Percentiles rank a stretch among this genome's conserved stretches.
phyloP scores from a whole-genome alignment of 2,329 filamentous ascomycete species.

The Biscogniauxia marginata region DNA sequence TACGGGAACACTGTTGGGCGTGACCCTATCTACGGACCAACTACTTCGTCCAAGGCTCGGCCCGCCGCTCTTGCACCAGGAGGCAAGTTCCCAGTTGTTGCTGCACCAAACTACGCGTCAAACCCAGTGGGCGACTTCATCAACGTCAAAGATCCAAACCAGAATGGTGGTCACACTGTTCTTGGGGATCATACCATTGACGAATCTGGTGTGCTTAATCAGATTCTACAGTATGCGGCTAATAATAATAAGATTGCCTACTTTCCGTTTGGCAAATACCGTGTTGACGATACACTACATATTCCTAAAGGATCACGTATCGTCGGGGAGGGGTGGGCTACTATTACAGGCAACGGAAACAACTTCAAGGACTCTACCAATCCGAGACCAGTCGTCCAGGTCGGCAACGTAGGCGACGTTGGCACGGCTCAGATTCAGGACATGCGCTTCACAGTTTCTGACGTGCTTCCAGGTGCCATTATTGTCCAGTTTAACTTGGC shows the following conservation, averaged over 20 bases:
- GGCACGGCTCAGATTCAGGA: slow-evolving; percentile 65
- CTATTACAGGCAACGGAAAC: slow-evolving; percentile 50
- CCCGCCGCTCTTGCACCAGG: slow-evolving; percentile 37
- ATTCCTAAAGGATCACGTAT: slow-evolving; percentile 50
- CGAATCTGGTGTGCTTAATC: slow-evolving; percentile 38
- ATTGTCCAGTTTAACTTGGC: slow-evolving; percentile 49
- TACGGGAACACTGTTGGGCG: slow-evolving; percentile 43
- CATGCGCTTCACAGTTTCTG: slow-evolving; percentile 61
- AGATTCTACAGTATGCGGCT: slow-evolving; percentile 37
- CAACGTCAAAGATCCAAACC: slow-evolving; percentile 41
- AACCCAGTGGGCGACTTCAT: slow-evolving; percentile 36
- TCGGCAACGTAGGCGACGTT: slow-evolving; percentile 56
- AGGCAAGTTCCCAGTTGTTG: slow-evolving; percentile 36
- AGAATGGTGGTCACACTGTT: slow-evolving; percentile 37
- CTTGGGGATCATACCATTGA: slow-evolving; percentile 39
- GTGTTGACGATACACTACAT: slow-evolving; percentile 49
- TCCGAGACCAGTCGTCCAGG: slow-evolving; percentile 56
- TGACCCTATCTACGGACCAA: slow-evolving; percentile 39
- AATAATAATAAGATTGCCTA: slow-evolving; percentile 46
- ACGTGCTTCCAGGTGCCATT: slow-evolving; percentile 59
- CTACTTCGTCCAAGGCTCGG: slow-evolving; percentile 31
- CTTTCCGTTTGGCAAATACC: slow-evolving; percentile 56
- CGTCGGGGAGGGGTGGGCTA: slow-evolving; percentile 52
- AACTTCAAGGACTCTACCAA: slow-evolving; percentile 49
- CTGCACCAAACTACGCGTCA: slow-evolving; percentile 40